These are phyloP conservation scores for Trichoderma breve DNA, from an alignment of 2,329 filamentous ascomycete genomes.

Conservation along the genomic window DNA sequence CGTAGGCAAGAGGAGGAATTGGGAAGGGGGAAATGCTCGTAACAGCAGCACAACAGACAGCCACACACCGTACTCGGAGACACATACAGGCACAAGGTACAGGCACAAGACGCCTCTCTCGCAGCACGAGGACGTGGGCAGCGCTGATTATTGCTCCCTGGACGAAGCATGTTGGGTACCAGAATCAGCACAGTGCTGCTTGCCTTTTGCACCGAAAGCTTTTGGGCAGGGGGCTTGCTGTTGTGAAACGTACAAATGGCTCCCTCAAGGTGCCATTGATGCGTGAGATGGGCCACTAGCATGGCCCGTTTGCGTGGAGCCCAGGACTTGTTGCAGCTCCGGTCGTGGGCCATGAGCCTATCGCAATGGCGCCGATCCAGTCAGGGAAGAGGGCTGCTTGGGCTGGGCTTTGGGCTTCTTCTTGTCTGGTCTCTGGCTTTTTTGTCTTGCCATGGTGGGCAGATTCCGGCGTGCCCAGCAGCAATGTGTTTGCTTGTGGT, in stretches of 20 bases:
- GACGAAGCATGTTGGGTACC: neutral
- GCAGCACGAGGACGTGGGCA: neutral
- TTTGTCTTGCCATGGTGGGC: conserved; percentile 1
- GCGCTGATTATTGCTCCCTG: neutral
- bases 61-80: neutral
- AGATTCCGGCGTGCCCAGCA: neutral
- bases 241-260: conserved; percentile 14
- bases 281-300: conserved; percentile 6
- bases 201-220: neutral
- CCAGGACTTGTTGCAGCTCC: neutral
- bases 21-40: neutral
- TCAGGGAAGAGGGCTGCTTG: neutral
- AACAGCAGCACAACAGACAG: conserved; percentile 4
- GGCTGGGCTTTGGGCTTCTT: conserved; percentile 1
- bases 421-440: neutral
- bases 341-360: neutral
- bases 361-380: neutral
- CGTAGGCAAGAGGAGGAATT: neutral
- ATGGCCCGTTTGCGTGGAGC: neutral
- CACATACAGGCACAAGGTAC: neutral
- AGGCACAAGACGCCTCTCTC: neutral
- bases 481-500: neutral
- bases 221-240: conserved; percentile 10
- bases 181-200: neutral
- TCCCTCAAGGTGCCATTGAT: conserved; percentile 12